phyloP scores from a whole-genome alignment of 2,329 filamentous ascomycete species.

The Ophiocordyceps camponoti-leonardi region DNA sequence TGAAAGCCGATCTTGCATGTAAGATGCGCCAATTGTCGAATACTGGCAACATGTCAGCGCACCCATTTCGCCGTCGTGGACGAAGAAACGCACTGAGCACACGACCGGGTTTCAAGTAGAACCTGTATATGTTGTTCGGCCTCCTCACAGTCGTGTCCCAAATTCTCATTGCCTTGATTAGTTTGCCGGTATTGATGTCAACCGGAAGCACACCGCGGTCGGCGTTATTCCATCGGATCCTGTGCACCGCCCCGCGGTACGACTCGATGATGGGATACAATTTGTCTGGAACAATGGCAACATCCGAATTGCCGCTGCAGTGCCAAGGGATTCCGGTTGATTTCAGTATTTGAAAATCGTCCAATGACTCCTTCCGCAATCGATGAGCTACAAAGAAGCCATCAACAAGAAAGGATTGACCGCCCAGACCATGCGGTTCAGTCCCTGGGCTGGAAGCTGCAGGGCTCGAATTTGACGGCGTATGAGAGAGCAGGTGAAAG shows the following conservation, averaged over 20 bases:
- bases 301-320: slow-evolving; percentile 75
- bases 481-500: slow-evolving; percentile 72
- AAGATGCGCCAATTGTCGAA: slow-evolving; percentile 95
- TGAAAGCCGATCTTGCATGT: slow-evolving; percentile 72
- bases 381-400: slow-evolving; percentile 57
- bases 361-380: slow-evolving; percentile 35
- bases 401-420: slow-evolving; percentile 69
- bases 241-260: slow-evolving; percentile 24
- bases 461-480: slow-evolving; percentile 21
- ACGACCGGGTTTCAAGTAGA: slow-evolving; percentile 62
- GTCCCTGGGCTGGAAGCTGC: slow-evolving; percentile 5
- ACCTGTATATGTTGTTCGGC: slow-evolving; percentile 54
- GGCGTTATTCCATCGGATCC: slow-evolving; percentile 86
- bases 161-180: slow-evolving; percentile 66
- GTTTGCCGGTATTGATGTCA: slow-evolving; percentile 31
- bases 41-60: slow-evolving; percentile 28
- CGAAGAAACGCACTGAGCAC: slow-evolving; percentile 44
- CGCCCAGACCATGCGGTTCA: slow-evolving; percentile 32
- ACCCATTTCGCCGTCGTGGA: background rate
- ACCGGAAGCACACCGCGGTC: slow-evolving; percentile 60
- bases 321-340: slow-evolving; percentile 52
- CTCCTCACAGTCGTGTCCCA: slow-evolving; percentile 56
- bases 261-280: slow-evolving; percentile 57
- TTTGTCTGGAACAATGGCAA: slow-evolving; percentile 57
- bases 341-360: slow-evolving; percentile 37